phyloP scores from a whole-genome alignment of 2,329 filamentous ascomycete genomes.

The Clonostachys solani region DNA sequence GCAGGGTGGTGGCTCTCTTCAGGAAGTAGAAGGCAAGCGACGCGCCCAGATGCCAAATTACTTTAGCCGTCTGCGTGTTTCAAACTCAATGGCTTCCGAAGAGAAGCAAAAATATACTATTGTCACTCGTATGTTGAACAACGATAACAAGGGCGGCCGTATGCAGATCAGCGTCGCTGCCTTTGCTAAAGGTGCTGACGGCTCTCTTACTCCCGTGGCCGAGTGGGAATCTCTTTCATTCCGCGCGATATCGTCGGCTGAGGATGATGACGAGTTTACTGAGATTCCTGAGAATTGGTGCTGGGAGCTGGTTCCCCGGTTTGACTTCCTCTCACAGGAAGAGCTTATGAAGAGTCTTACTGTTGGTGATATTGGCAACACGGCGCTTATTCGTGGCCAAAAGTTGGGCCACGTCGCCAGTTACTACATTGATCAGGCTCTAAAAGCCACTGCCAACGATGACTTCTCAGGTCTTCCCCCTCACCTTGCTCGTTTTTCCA shows the following conservation, averaged over 20 bases:
- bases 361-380: too few species aligned
- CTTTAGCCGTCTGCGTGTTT: slow-evolving; percentile 18
- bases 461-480: background rate
- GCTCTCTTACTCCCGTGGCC: background rate
- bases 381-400: too few species aligned
- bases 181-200: slow-evolving; percentile 5
- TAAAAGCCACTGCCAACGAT: background rate
- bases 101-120: slow-evolving; percentile 10
- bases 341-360: too few species aligned
- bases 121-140: slow-evolving; percentile 14
- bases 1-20: slow-evolving; percentile 14
- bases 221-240: background rate
- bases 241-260: background rate
- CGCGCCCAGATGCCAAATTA: slow-evolving; percentile 21
- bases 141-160: slow-evolving; percentile 14
- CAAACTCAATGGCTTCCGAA: slow-evolving; percentile 15
- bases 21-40: slow-evolving; percentile 10
- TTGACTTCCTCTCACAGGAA: background rate
- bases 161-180: slow-evolving; percentile 16
- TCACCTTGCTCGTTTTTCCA: background rate
- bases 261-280: background rate
- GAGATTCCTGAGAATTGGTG: background rate
- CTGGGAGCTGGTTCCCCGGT: background rate
- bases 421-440: background rate
- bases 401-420: background rate